phyloP scores from a whole-genome alignment of 805 yeast species.

The Candida chilensis region DNA sequence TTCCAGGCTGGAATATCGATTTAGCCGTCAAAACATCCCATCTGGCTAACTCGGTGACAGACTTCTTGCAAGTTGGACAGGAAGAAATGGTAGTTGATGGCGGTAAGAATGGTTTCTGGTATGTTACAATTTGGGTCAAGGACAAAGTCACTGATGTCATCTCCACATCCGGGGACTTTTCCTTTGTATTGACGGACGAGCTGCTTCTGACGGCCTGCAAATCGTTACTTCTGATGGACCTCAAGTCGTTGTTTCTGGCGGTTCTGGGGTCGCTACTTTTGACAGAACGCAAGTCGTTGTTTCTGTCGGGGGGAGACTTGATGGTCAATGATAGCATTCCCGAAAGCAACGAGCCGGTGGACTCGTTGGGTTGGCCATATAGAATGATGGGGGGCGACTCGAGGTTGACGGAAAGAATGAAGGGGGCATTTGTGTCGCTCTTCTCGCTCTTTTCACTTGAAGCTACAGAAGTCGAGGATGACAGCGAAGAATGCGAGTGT shows the following conservation, averaged over 20 bases:
- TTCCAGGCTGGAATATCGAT: slow-evolving; percentile 52
- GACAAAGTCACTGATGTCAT: slow-evolving; percentile 53
- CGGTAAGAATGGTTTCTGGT: slow-evolving; percentile 58
- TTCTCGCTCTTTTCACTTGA: too few relatives aligned
- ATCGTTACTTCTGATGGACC: too few relatives aligned
- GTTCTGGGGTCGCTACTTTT: too few relatives aligned
- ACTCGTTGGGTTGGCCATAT: slow-evolving; percentile 70
- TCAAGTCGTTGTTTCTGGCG: too few relatives aligned
- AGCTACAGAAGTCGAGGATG: too few relatives aligned
- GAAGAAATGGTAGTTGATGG: slow-evolving; percentile 35
- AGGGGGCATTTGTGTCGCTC: too few relatives aligned
- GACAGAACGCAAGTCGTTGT: too few relatives aligned
- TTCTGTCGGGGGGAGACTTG: slow-evolving; percentile 1
- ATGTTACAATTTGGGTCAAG: slow-evolving; percentile 63
- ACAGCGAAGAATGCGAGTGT: too few relatives aligned
- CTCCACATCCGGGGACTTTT: too few relatives aligned
- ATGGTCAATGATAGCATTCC: slow-evolving; percentile 56
- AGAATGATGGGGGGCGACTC: slow-evolving; percentile 90
- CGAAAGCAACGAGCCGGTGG: slow-evolving; percentile 78
- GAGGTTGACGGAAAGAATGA: slow-evolving; percentile 47
- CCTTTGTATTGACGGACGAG: too few relatives aligned
- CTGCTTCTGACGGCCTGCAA: too few relatives aligned
- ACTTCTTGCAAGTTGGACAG: slow-evolving; percentile 52
- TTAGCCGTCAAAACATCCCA: slow-evolving; percentile 77
- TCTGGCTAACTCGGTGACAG: slow-evolving; percentile 57